Conservation (phyloP, 225 moss, liverwort and hornwort genomes). For the Bryoerythrophyllum caledonicum region DNA sequence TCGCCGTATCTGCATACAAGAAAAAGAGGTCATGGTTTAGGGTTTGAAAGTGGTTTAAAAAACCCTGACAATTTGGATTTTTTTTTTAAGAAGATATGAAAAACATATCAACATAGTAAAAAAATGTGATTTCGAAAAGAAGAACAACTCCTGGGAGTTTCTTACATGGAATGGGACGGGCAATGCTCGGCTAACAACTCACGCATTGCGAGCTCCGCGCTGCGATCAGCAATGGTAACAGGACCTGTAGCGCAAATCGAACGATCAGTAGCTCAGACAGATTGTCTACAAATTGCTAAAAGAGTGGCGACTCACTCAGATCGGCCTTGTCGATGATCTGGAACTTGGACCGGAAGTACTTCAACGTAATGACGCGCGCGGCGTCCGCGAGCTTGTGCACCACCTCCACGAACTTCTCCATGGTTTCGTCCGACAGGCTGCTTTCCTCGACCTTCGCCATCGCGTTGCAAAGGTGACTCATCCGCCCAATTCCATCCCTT, state of each 20-base stretch:
- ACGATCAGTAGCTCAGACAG: no score
- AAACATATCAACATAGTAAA: no score
- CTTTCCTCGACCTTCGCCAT: conserved; percentile 10
- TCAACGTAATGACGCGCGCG: conserved; percentile 58
- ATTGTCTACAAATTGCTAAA: background rate
- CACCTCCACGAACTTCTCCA: conserved; percentile 52
- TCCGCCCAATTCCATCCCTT: background rate
- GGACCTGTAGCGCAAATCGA: conserved; percentile 48
- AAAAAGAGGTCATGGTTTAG: no score
- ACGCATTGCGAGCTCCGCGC: conserved; percentile 66
- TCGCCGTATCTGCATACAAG: conserved; percentile 66
- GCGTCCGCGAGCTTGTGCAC: conserved; percentile 67
- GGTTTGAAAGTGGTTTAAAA: no score
- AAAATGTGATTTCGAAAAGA: no score
- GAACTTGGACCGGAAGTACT: conserved; percentile 50
- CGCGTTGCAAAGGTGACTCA: conserved; percentile 12
- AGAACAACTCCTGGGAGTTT: background rate
- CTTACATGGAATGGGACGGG: conserved; percentile 30
- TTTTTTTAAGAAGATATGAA: no score
- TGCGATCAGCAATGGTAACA: conserved; percentile 65
- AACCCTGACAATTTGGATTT: no score
- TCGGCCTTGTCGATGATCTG: conserved; percentile 67
- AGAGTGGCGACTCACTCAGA: conserved; percentile 45
- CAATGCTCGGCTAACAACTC: conserved; percentile 34
- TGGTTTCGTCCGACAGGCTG: background rate